Evolutionary conservation across 192 early-diverging fungal species (phyloP).

Genomic region (Linnemannia zychae): DNA sequence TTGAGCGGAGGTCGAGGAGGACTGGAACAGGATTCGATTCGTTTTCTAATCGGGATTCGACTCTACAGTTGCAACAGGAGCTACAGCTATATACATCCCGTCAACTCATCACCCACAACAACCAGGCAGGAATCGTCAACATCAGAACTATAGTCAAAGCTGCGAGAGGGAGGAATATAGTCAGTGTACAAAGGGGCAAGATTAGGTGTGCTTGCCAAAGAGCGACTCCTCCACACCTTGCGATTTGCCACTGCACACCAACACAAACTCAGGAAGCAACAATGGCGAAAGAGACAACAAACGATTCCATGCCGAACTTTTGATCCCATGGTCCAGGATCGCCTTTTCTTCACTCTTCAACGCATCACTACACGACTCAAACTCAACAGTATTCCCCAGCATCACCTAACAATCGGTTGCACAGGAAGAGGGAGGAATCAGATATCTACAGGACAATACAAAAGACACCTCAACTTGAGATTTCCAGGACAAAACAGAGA

Average conservation of each 20-base stretch:
- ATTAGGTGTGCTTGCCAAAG: too few species aligned
- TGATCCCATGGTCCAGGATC: background rate
- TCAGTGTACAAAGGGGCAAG: background rate
- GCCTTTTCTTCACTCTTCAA: background rate
- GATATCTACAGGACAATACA: background rate
- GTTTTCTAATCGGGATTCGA: background rate
- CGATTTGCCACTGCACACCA: background rate
- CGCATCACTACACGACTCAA: background rate
- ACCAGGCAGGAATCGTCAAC: background rate
- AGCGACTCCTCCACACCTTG: too few species aligned
- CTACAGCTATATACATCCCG: background rate
- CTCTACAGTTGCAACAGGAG: background rate
- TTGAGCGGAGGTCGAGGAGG: background rate
- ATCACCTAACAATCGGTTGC: background rate
- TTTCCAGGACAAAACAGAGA: conserved; percentile 7
- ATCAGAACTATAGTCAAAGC: background rate
- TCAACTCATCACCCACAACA: background rate
- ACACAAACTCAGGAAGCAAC: background rate
- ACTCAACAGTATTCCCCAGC: too few species aligned
- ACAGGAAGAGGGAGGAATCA: background rate
- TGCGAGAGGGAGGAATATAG: background rate
- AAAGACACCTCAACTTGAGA: background rate
- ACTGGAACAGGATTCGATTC: conserved; percentile 4
- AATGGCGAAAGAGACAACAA: background rate
- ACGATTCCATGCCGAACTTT: background rate